phyloP scores from a whole-genome alignment of 805 yeast genomes.

The Ogataea kodamae region DNA sequence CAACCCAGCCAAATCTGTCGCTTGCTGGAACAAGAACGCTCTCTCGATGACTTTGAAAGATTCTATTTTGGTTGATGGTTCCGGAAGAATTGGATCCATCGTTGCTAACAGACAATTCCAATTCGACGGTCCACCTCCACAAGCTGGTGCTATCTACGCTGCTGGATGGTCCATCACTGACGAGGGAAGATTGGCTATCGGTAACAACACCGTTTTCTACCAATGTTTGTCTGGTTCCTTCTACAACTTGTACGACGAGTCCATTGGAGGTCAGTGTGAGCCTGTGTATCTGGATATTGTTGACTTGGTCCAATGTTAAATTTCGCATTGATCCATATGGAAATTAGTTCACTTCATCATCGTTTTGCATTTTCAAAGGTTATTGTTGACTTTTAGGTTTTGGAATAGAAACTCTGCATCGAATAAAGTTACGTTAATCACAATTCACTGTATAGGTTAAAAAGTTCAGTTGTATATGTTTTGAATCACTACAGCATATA shows the following conservation, averaged over 20 bases:
- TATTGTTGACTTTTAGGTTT: conserved; percentile 15
- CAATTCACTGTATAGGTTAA: too few species aligned
- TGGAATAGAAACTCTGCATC: conserved; percentile 15
- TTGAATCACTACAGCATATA: too few species aligned
- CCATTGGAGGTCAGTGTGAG: conserved; percentile 43
- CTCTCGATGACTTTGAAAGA: conserved; percentile 42
- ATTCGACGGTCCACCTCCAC: conserved; percentile 65
- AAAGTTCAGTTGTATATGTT: too few species aligned
- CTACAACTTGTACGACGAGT: conserved; percentile 55
- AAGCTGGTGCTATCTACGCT: conserved; percentile 53
- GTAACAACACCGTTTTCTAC: conserved; percentile 47
- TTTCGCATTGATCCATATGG: too few species aligned
- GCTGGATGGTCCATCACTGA: conserved; percentile 49
- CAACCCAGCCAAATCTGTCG: conserved; percentile 26
- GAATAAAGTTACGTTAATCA: conserved; percentile 5
- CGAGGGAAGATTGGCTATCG: conserved; percentile 49
- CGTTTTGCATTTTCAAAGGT: conserved; percentile 14
- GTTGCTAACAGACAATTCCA: conserved; percentile 65
- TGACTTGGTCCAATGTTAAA: conserved; percentile 39
- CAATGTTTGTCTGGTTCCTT: conserved; percentile 55
- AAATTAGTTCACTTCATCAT: conserved; percentile 16
- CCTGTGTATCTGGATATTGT: conserved; percentile 44
- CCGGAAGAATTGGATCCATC: conserved; percentile 55
- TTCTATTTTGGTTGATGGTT: conserved; percentile 41
- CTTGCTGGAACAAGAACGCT: conserved; percentile 38